These are phyloP conservation scores for Podila clonocystis DNA, from an alignment of 192 early-diverging fungal genomes.

Conservation along the genomic window DNA sequence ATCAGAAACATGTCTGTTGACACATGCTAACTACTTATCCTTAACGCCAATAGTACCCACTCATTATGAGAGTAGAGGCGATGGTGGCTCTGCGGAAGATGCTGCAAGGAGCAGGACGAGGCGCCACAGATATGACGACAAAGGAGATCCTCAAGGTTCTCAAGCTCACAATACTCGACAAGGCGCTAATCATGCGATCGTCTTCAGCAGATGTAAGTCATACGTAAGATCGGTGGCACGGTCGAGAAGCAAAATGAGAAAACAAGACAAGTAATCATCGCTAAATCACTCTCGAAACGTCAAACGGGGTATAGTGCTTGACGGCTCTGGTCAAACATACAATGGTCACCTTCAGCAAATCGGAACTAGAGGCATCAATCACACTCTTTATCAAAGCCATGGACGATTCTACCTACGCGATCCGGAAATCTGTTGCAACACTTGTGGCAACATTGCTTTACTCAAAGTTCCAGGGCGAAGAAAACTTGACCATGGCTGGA, in stretches of 20 bases:
- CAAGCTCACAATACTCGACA: constrained; percentile 73
- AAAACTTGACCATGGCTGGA: constrained; percentile 50
- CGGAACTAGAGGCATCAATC: constrained; percentile 42
- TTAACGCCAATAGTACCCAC: constrained; percentile 45
- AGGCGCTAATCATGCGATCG: constrained; percentile 72
- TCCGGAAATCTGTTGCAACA: constrained; percentile 49
- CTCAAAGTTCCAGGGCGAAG: constrained; percentile 49
- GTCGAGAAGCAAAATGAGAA: no score
- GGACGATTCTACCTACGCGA: constrained; percentile 52
- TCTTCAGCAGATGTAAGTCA: constrained; percentile 71
- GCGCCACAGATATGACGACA: constrained; percentile 69
- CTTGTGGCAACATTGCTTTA: constrained; percentile 52
- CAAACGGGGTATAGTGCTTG: constrained; percentile 52
- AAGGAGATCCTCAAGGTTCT: constrained; percentile 80
- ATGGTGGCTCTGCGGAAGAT: constrained; percentile 69
- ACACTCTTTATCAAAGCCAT: constrained; percentile 49
- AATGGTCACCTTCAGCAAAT: constrained; percentile 30
- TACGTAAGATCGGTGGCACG: no score
- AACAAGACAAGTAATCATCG: no score
- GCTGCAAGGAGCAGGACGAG: constrained; percentile 80
- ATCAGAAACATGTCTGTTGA: no score
- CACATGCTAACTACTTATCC: not conserved
- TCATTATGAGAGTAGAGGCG: constrained; percentile 75
- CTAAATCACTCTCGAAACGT: no score
- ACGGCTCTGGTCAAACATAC: constrained; percentile 62